Evolutionary conservation across 176 grass and related monocot species (phyloP), one percentile per base, ranked within the genome.

Genomic region (Cenchrus purpureus): DNA sequence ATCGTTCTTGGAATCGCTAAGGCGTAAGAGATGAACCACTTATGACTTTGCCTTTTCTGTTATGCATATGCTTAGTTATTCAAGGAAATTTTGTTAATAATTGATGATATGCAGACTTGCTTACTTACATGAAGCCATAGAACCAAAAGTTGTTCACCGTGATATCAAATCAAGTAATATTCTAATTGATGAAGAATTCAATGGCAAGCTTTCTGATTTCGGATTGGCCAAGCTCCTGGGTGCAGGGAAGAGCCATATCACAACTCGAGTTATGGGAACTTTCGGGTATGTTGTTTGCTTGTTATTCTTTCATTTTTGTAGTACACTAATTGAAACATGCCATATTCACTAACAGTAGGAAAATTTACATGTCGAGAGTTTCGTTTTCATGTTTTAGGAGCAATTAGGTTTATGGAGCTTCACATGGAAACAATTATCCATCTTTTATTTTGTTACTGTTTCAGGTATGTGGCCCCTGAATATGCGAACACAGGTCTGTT

Each of bases 1-100:
- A 10, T 94, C 12, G 55, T 94, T 59, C 61, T 94, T 53, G 83
- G 92, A 76, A 91, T 84, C 28, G 83, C 92, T 61, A 94, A 94
- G 75, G 89, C 92, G 89, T 94, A 89, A 82, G 86, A 80, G 57
- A 74, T 80, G 49, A 32, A 65, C 29, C 12, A 71, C 8, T 50
- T 34, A 53, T 29, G 42, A 60, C 16, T 29, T 40, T 55, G 0
- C 40, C 19, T 55, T 19, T 55, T 58, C 13, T 64, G 56, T 19
- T 56, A 65, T 76, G 14, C 42, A 25, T 77, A 37, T 63, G n/a
- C 34, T 82, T 68, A 64, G 22, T 25, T 77, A 19, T 2, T 19
- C 28, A 49, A 73, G 40, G 31, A n/a, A n/a, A n/a, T n/a, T n/a
- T n/a, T n/a, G n/a, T n/a, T n/a, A 32, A 43, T 29, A 44, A n/a